Conservation (phyloP, 164 flowering plant genomes). For the Echeveria elegans region DNA sequence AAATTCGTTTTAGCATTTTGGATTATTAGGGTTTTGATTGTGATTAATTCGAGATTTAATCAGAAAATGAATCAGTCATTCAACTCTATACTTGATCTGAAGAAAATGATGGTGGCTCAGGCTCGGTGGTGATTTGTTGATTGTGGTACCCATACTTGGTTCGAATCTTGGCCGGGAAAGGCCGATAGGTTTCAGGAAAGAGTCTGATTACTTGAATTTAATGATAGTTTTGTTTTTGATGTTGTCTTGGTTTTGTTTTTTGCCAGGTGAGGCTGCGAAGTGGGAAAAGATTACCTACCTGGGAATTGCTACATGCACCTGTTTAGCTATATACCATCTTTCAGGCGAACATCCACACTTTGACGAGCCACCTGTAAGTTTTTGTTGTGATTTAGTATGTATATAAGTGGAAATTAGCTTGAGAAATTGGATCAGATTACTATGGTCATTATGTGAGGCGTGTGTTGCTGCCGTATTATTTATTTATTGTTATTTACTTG, state of each 20-base stretch:
- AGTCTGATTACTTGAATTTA: no score
- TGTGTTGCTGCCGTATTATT: no score
- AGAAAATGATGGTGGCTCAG: no score
- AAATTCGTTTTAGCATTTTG: no score
- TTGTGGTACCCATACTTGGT: neutral
- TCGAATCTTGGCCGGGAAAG: no score
- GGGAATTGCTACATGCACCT: slow-evolving; percentile 54
- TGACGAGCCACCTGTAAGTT: slow-evolving; percentile 70
- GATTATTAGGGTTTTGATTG: no score
- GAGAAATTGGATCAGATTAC: neutral
- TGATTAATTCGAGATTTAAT: no score
- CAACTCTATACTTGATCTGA: no score
- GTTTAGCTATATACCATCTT: slow-evolving; percentile 37
- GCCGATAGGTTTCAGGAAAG: neutral
- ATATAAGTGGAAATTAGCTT: neutral
- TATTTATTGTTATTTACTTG: neutral
- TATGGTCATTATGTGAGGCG: neutral
- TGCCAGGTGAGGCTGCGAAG: slow-evolving; percentile 61
- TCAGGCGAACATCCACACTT: slow-evolving; percentile 78
- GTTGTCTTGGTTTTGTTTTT: slow-evolving; percentile 6
- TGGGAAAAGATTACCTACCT: slow-evolving; percentile 88
- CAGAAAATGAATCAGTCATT: no score
- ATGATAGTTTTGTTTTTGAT: neutral
- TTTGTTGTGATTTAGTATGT: neutral
- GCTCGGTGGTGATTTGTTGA: no score